phyloP scores from a whole-genome alignment of 2,329 filamentous ascomycete genomes.

The Penicillium crustosum region DNA sequence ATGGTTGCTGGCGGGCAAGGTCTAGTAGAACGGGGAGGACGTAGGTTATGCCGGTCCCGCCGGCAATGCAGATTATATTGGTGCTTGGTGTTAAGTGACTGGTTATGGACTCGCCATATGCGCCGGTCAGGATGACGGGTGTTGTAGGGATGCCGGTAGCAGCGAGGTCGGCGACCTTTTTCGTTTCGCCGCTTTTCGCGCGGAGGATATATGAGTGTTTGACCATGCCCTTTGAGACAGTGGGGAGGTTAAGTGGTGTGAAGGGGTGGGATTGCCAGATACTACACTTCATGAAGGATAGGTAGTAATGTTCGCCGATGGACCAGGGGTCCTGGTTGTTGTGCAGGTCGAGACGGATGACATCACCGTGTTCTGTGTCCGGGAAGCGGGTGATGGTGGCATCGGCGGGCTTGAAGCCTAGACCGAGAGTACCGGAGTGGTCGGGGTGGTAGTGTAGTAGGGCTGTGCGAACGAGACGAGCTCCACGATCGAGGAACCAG shows the following conservation, averaged over 20 bases:
- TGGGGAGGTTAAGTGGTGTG: conserved; percentile 60
- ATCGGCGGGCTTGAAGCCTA: conserved; percentile 36
- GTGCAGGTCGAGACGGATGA: conserved; percentile 66
- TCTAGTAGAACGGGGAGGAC: conserved; percentile 54
- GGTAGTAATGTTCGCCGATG: conserved; percentile 69
- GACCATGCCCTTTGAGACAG: conserved; percentile 28
- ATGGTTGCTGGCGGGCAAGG: conserved; percentile 25
- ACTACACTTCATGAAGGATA: conserved; percentile 65
- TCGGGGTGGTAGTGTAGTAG: conserved; percentile 53
- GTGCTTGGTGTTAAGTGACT: conserved; percentile 44
- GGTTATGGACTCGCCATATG: conserved; percentile 59
- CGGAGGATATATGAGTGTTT: conserved; percentile 46
- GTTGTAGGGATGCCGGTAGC: conserved; percentile 40
- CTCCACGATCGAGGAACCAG: conserved; percentile 63
- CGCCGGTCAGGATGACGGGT: conserved; percentile 61
- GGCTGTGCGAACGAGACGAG: conserved; percentile 58
- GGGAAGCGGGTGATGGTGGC: conserved; percentile 55
- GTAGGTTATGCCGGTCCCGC: conserved; percentile 61
- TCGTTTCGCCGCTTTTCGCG: conserved; percentile 46
- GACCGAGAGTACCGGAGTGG: conserved; percentile 7
- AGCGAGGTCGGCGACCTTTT: conserved; percentile 26
- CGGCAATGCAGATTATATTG: conserved; percentile 54
- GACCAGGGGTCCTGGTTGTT: conserved; percentile 63
- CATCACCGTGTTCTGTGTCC: conserved; percentile 58
- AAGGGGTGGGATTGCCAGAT: conserved; percentile 75